Evolutionary conservation across 2,329 filamentous ascomycete genomes (phyloP), one percentile per base, ranked within the genome.

Genomic region (Arthrobotrys sphaeroides): DNA sequence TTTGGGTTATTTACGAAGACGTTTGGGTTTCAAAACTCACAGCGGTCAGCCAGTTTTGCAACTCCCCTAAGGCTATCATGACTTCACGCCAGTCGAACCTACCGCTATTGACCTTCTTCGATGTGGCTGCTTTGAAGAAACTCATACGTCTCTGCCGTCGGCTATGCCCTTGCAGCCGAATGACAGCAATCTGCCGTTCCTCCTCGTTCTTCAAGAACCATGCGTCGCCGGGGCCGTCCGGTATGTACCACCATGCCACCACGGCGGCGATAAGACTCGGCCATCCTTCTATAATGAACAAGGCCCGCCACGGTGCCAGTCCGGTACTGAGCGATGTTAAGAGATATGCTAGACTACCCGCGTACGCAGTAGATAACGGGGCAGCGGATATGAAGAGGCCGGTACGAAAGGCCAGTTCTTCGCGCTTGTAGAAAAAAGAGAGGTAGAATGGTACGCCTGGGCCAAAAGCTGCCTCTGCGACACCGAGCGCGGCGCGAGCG

Each of bases 361-460:
- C 91, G 80, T 96, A 94, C 0, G 89, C 90, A 43, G 92, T 95
- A 1, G 93, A 92, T 2, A 96, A 85, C 0, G 90, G 89, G 0
- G 89, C 88, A 9, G 82, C 94, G 0, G 92, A 93, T 64, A 97
- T 90, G 82, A 97, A 96, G 1, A 96, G 86, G 20, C 93, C 94
- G 0, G 91, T 95, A 38, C 94, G 86, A 75, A 95, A 90, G 0
- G 94, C 94, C 33, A 97, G 84, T 82, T 98, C 94, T 47, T 87
- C 83, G 36, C 87, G 82, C 79, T 85, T 87, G 81, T 87, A 90
- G 81, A 90, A 90, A 82, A 89, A 89, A 13, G 87, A 88, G 31
- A 90, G 82, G 78, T 89, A 90, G 73, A 88, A 87, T 0, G 88
- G 88, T 38, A 90, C 85, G 2, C 88, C 88, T 5, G 81, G 81